Conservation (phyloP, 2,329 filamentous ascomycete genomes). For the Aspergillus piperis region DNA sequence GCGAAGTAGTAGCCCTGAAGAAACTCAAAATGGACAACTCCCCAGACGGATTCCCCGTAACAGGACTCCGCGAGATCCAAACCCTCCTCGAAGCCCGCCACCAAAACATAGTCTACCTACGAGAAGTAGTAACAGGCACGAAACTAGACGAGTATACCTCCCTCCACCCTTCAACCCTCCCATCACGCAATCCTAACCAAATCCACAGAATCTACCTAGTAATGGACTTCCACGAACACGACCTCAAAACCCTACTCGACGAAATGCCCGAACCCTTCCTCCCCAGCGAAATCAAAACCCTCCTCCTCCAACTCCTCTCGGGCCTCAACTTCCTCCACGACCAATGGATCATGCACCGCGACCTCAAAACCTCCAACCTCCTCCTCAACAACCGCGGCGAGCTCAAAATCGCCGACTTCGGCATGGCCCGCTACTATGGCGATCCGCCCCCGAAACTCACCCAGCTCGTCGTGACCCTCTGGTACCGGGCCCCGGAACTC, state of each 20-base stretch:
- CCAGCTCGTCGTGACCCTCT: conserved; percentile 91
- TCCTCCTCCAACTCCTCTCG: conserved; percentile 77
- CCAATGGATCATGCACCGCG: conserved; percentile 88
- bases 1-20: conserved; percentile 86
- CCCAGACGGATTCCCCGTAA: conserved; percentile 85
- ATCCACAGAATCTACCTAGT: conserved; percentile 76
- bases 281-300: conserved; percentile 86
- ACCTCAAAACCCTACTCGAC: conserved; percentile 88
- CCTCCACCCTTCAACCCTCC: conserved; percentile 5
- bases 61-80: conserved; percentile 89
- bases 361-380: conserved; percentile 91
- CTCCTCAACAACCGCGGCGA: conserved; percentile 93
- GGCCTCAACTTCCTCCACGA: conserved; percentile 84
- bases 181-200: conserved; percentile 20
- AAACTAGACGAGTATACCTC: conserved; percentile 57
- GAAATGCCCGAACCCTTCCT: conserved; percentile 94
- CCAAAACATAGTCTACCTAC: conserved; percentile 76
- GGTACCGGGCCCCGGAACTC: conserved; percentile 92
- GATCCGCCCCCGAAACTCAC: conserved; percentile 78
- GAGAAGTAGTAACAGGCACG: conserved; percentile 81
- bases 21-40: conserved; percentile 83
- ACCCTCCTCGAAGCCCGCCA: conserved; percentile 80
- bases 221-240: conserved; percentile 97
- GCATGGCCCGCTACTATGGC: conserved; percentile 90
- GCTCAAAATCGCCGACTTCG: conserved; percentile 96